Evolutionary conservation across 306 rosid species (phyloP).

Genomic region (Begonia fuchsioides): DNA sequence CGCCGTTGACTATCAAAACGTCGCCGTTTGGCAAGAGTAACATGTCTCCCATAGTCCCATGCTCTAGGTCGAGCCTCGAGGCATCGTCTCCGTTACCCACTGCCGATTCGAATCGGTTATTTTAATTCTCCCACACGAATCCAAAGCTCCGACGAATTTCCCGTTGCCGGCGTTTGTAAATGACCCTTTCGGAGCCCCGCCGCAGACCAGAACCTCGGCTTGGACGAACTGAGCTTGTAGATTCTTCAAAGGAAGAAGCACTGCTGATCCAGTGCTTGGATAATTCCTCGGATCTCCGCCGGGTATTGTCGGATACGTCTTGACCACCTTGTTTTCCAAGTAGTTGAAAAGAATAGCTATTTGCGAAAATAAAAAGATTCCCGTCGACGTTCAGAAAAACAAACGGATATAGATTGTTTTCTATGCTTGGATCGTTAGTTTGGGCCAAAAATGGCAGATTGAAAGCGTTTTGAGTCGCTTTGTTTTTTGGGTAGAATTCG

Average conservation of each 20-base stretch:
- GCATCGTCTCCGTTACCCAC: slow-evolving; percentile 84
- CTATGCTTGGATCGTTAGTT: slow-evolving; percentile 25
- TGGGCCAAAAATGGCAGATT: slow-evolving; percentile 44
- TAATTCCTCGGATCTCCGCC: slow-evolving; percentile 57
- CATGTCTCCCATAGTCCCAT: slow-evolving; percentile 62
- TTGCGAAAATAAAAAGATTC: slow-evolving; percentile 58
- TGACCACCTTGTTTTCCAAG: slow-evolving; percentile 32
- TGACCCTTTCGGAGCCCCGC: slow-evolving; percentile 65
- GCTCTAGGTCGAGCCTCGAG: slow-evolving; percentile 54
- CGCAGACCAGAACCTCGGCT: slow-evolving; percentile 70
- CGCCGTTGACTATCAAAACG: slow-evolving; percentile 64
- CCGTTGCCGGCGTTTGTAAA: slow-evolving; percentile 20
- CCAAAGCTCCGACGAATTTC: slow-evolving; percentile 34
- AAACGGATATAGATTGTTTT: slow-evolving; percentile 75
- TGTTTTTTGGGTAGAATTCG: slow-evolving; percentile 46
- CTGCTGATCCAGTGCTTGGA: slow-evolving; percentile 73
- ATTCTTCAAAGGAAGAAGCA: slow-evolving; percentile 60
- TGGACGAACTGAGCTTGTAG: slow-evolving; percentile 19
- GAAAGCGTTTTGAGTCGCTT: slow-evolving; percentile 18
- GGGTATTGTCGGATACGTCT: slow-evolving; percentile 58
- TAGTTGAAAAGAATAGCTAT: slow-evolving; percentile 50
- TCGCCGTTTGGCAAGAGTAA: slow-evolving; percentile 54
- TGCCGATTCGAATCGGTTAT: slow-evolving; percentile 38
- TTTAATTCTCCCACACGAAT: slow-evolving; percentile 76
- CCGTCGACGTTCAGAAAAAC: slow-evolving; percentile 68